These are phyloP conservation scores for Penicillium brasilianum DNA, from an alignment of 2,329 filamentous ascomycete species.

Conservation along the genomic window DNA sequence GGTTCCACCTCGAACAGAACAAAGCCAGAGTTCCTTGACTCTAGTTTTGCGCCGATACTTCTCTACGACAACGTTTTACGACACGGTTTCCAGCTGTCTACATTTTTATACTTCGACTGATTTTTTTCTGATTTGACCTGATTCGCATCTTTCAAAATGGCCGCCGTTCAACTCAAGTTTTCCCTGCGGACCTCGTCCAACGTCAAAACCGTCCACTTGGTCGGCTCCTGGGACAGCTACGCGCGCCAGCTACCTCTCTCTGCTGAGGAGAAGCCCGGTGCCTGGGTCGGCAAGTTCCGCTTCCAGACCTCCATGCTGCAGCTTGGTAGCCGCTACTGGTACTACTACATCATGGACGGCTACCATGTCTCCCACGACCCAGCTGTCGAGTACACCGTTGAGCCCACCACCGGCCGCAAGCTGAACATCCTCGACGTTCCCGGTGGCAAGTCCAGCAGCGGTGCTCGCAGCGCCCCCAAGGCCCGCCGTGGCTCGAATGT, in stretches of 20 bases:
- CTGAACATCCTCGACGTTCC: conserved; percentile 97
- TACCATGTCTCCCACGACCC: conserved; percentile 98
- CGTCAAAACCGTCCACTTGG: conserved; percentile 95
- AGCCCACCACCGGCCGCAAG: conserved; percentile 95
- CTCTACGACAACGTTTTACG: conserved; percentile 31
- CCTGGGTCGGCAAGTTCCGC: conserved; percentile 95
- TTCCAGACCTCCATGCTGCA: conserved; percentile 87
- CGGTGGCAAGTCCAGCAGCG: conserved; percentile 53
- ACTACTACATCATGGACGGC: conserved; percentile 99
- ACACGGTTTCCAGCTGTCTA: conserved; percentile 10
- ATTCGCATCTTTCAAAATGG: conserved; percentile 61
- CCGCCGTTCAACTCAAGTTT: conserved; percentile 92
- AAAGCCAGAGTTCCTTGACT: conserved; percentile 22
- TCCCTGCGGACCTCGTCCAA: conserved; percentile 92
- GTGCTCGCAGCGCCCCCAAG: conserved; percentile 37
- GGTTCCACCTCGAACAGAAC: conserved; percentile 32
- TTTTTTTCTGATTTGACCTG: conserved; percentile 18
- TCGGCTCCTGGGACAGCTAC: conserved; percentile 99
- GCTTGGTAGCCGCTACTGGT: conserved; percentile 95
- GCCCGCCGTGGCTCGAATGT: conserved; percentile 61
- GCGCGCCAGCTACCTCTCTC: conserved; percentile 90
- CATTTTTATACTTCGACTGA: conserved; percentile 17
- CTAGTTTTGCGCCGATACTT: conserved; percentile 29
- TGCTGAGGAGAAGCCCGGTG: conserved; percentile 86
- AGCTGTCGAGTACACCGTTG: conserved; percentile 82